Base-by-base conservation (phyloP, 228 moss, liverwort and hornwort species). In the Sphagnum fallax region DNA sequence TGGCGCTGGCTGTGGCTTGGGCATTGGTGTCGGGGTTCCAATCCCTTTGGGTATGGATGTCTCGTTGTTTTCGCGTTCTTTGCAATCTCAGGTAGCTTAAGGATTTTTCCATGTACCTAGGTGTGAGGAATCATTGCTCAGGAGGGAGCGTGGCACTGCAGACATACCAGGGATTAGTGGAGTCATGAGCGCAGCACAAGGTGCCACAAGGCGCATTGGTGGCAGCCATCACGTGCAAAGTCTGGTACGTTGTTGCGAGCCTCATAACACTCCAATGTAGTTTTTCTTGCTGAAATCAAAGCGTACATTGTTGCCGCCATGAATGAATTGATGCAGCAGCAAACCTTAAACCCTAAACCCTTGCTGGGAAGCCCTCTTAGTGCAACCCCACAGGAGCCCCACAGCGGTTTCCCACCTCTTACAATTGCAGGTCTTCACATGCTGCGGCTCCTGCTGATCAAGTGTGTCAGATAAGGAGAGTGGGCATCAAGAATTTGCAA, bases 401-500 rank as follows among this genome's bases (percentile, higher is more conserved):
- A 60, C 70, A 81, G 80, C 68, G 73, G 64, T 76, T 69, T 14
- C 65, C 57, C 16, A 69, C 12, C 8, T 55, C 12, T 8, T 8
- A 55, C 55, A 55, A 55, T 55, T 12, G 65, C 73, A 82, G 74
- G 74, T 67, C 68, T 79, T 69, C 75, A 82, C 80, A 82, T 79
- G 69, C 67, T 82, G 71, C 79, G 70, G 80, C 77, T 75, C 32
- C 32, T 32, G 32, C 32, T 32, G 32, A 83, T 62, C 74, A 73
- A 72, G 75, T 82, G 82, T 84, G 69, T 68, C 84, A 97, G 96
- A 82, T 97, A 76, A 87, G 84, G 80, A 88, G 88, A 64, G 83
- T 90, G 74, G 98, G 93, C 73, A 81, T 98, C 65, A 98, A 89
- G 82, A 98, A 98, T 52, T 78, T 98, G 75, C 84, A 92, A 75